Conservation (phyloP, 768 basidiomycete species). For the Lactarius vividus region DNA sequence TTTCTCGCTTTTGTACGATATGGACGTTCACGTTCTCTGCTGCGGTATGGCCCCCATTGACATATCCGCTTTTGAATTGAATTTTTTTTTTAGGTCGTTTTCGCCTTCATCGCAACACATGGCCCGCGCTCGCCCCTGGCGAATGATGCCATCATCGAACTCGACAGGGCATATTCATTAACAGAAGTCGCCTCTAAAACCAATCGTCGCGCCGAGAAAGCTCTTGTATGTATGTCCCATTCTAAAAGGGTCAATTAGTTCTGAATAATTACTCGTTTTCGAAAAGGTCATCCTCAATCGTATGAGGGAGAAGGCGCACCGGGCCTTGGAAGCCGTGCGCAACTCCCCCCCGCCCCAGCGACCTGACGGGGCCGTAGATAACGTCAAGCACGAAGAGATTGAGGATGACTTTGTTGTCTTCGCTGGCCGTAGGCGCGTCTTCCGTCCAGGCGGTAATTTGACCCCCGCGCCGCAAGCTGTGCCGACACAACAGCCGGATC, state of each 20-base stretch:
- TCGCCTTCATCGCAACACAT: constrained; percentile 75
- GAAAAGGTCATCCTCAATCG: too few relatives aligned
- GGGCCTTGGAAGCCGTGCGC: too few relatives aligned
- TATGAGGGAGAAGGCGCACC: too few relatives aligned
- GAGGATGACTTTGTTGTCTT: too few relatives aligned
- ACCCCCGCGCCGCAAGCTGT: too few relatives aligned
- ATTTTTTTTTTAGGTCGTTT: constrained; percentile 41
- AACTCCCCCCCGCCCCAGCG: too few relatives aligned
- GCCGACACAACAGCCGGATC: too few relatives aligned
- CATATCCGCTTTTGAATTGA: not conserved
- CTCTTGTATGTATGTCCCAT: constrained; percentile 46
- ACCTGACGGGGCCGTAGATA: too few relatives aligned
- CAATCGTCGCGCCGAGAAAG: constrained; percentile 62
- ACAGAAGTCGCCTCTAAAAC: constrained; percentile 59
- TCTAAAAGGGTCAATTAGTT: not conserved
- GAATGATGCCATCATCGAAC: constrained; percentile 60
- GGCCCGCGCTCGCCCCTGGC: constrained; percentile 70
- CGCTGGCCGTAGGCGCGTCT: too few relatives aligned
- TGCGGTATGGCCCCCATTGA: constrained; percentile 50
- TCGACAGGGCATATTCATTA: constrained; percentile 65
- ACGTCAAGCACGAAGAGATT: too few relatives aligned
- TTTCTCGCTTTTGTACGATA: constrained; percentile 53
- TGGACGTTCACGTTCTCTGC: constrained; percentile 59
- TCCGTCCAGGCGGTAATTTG: too few relatives aligned
- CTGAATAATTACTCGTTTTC: not conserved